phyloP scores from a whole-genome alignment of 2,329 filamentous ascomycete genomes.

The Ramichloridium luteum region DNA sequence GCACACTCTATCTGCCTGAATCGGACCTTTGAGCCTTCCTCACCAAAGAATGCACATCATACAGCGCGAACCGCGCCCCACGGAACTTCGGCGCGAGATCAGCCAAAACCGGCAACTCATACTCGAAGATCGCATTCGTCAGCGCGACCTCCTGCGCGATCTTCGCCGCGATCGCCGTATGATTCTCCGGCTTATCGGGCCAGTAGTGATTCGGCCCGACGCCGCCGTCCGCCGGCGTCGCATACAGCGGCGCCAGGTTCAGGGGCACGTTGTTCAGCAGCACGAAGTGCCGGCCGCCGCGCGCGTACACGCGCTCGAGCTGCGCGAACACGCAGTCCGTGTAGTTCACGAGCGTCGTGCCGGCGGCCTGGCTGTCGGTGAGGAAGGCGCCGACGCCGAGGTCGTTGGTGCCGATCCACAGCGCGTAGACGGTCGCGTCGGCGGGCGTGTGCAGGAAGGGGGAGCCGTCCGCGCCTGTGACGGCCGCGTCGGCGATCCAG shows the following conservation, averaged over 20 bases:
- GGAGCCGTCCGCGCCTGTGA: constrained; percentile 25
- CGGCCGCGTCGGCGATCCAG: constrained; percentile 32
- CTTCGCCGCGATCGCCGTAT: constrained; percentile 37
- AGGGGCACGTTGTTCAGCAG: constrained; percentile 58
- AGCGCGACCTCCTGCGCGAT: constrained; percentile 42
- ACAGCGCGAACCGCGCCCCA: constrained; percentile 50
- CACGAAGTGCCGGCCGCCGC: constrained; percentile 59
- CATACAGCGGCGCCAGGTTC: constrained; percentile 56
- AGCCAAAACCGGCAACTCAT: constrained; percentile 38
- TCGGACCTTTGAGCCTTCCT: constrained; percentile 1
- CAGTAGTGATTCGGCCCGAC: constrained; percentile 35
- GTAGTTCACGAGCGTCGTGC: constrained; percentile 52
- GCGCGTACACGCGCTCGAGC: constrained; percentile 50
- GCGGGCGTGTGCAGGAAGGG: constrained; percentile 34
- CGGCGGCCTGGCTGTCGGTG: constrained; percentile 47
- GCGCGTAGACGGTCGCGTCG: constrained; percentile 55
- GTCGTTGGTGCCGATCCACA: constrained; percentile 78
- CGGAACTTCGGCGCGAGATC: constrained; percentile 33
- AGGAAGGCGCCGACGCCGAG: constrained; percentile 55
- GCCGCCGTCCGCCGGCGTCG: constrained; percentile 35
- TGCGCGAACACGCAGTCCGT: constrained; percentile 55
- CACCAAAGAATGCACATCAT: constrained; percentile 53
- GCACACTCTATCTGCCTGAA: no score
- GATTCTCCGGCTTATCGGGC: constrained; percentile 36
- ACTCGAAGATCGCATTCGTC: constrained; percentile 41